Base-by-base conservation (phyloP, 1,284 basidiomycete genomes). In the Marasmius tenuissimus region DNA sequence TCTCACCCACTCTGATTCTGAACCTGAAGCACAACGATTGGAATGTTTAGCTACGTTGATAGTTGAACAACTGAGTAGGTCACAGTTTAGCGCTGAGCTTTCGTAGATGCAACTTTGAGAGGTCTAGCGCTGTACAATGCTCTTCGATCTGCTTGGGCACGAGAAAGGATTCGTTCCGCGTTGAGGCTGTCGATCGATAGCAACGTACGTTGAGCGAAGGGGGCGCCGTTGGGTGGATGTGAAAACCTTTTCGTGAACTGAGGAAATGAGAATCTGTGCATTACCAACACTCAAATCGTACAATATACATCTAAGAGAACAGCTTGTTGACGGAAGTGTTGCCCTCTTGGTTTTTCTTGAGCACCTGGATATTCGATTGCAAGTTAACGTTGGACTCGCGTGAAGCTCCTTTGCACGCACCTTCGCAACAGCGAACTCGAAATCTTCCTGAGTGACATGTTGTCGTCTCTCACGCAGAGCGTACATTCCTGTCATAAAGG, bases 371-470 rank as follows among this genome's bases (percentile, higher is more conserved):
- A 62, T 27, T 34, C 54, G 22, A 59, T 27, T 45, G 33, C 9
- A 47, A 35, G 37, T 50, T 33, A 4, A 53, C 51, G 54, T 53
- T 42, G 74, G 78, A 10, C 66, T 27, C 27, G 27, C 27, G 27
- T 27, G 27, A 27, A 27, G 27, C 27, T 27, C 27, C 27, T 27
- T 2, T 27, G 27, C 27, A 27, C 27, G 27, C 27, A 90, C 84
- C 87, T 98, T 99, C 4, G 96, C 94, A 14, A 99, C 92, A 39
- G 96, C 96, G 78, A 98, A 95, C 81, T 98, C 96, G 71, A 99
- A 98, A 75, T 99, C 97, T 71, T 98, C 97, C 76, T 98, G 96
- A 1, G 95, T 97, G 53, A 98, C 97, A 74, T 98, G 95, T 69
- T 98, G 96, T 67, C 97, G 82, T 61, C 97, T 87, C 76, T 98